Evolutionary conservation across 805 yeast genomes (phyloP).

Genomic region (Komagataella populi): DNA sequence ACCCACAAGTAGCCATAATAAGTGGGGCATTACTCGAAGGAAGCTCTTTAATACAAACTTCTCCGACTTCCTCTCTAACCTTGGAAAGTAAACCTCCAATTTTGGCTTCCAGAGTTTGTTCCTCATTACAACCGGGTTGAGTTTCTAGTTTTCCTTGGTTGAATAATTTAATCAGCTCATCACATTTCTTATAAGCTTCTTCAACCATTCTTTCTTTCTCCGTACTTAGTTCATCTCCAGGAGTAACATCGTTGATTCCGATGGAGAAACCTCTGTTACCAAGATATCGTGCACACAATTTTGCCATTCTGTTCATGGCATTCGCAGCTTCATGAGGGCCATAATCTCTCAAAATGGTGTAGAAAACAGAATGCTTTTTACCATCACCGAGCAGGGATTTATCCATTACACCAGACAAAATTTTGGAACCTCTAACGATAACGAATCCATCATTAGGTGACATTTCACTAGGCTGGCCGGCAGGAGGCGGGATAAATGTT

Average conservation of each 20-base stretch:
- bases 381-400: slow-evolving; percentile 95
- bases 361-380: slow-evolving; percentile 91
- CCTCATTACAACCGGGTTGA: slow-evolving; percentile 98
- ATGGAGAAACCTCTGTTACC: slow-evolving; percentile 96
- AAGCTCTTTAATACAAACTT: slow-evolving; percentile 85
- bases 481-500: slow-evolving; percentile 67
- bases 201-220: slow-evolving; percentile 86
- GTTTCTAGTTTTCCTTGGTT: slow-evolving; percentile 86
- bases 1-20: slow-evolving; percentile 98
- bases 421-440: slow-evolving; percentile 76
- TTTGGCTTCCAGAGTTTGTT: slow-evolving; percentile 93
- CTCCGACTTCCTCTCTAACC: slow-evolving; percentile 98
- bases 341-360: slow-evolving; percentile 86
- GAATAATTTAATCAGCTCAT: slow-evolving; percentile 68
- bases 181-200: slow-evolving; percentile 81
- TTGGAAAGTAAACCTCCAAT: slow-evolving; percentile 93
- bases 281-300: slow-evolving; percentile 85
- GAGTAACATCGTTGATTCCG: slow-evolving; percentile 96
- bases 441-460: slow-evolving; percentile 96
- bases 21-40: slow-evolving; percentile 89
- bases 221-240: slow-evolving; percentile 61
- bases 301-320: slow-evolving; percentile 99
- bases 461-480: slow-evolving; percentile 78
- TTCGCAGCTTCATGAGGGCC: slow-evolving; percentile 94
- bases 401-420: slow-evolving; percentile 93